Evolutionary conservation across 495 filamentous ascomycete genomes (phyloP).

Genomic region (Cercophora scortea): DNA sequence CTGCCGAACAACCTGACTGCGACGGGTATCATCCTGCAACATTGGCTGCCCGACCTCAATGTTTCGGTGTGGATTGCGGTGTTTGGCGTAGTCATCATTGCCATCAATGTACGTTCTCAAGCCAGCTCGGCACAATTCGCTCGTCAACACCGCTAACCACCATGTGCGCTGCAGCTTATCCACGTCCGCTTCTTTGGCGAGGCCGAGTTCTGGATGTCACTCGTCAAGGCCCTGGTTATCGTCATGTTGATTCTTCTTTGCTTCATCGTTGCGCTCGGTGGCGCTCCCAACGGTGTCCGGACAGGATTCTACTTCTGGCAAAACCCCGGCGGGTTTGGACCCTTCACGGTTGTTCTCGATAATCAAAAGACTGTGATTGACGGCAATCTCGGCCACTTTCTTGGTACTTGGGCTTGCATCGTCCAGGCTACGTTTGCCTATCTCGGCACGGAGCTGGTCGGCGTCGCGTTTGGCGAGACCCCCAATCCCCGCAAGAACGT

Average conservation of each 20-base stretch:
- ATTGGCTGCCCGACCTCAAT: constrained; percentile 62
- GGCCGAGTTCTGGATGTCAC: constrained; percentile 74
- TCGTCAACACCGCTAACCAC: neutral
- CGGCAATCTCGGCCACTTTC: constrained; percentile 52
- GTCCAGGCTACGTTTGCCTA: constrained; percentile 78
- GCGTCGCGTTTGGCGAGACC: constrained; percentile 71
- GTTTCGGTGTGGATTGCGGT: constrained; percentile 67
- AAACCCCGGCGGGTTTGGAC: constrained; percentile 63
- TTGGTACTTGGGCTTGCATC: constrained; percentile 71
- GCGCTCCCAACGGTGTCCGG: constrained; percentile 62
- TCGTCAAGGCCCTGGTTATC: constrained; percentile 63
- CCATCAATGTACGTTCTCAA: constrained; percentile 30
- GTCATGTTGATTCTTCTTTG: constrained; percentile 58
- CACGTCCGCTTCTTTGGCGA: constrained; percentile 67
- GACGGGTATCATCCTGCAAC: constrained; percentile 60
- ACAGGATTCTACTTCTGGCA: constrained; percentile 72
- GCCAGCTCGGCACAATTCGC: neutral
- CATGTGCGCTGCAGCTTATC: constrained; percentile 23
- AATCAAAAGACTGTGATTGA: constrained; percentile 6
- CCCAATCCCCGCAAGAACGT: constrained; percentile 71
- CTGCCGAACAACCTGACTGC: constrained; percentile 76
- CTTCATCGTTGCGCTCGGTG: constrained; percentile 64
- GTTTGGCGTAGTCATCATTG: constrained; percentile 54
- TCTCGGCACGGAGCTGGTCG: constrained; percentile 79
- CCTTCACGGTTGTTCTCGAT: constrained; percentile 32